phyloP scores from a whole-genome alignment of 352 stramenopile species.

The Pythium utonaiense region DNA sequence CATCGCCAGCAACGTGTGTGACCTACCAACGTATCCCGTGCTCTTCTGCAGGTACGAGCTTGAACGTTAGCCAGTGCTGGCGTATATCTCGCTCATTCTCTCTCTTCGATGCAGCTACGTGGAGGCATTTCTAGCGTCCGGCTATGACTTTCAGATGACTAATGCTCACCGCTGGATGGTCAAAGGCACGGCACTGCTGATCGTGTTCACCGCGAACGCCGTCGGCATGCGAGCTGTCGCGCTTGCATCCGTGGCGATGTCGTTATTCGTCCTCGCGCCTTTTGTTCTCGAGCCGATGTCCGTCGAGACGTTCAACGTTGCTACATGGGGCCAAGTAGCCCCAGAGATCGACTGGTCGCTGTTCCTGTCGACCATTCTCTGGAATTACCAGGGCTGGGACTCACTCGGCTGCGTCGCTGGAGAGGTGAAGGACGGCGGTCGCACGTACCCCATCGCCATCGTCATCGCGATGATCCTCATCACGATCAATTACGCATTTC shows the following conservation, averaged over 20 bases:
- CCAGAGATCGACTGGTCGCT: conserved; percentile 77
- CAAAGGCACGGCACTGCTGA: conserved; percentile 60
- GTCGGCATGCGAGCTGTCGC: conserved; percentile 78
- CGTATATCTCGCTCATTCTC: too few species aligned
- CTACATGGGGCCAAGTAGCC: conserved; percentile 65
- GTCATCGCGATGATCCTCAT: conserved; percentile 78
- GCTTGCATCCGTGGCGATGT: conserved; percentile 75
- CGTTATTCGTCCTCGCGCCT: conserved; percentile 74
- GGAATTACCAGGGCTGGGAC: conserved; percentile 89
- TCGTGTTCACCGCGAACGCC: conserved; percentile 69
- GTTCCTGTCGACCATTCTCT: conserved; percentile 85
- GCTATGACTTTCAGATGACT: conserved; percentile 49
- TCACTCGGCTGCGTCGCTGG: conserved; percentile 81
- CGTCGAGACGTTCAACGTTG: conserved; percentile 67
- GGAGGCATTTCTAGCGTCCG: conserved; percentile 67
- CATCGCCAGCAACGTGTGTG: conserved; percentile 81
- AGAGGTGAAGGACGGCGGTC: conserved; percentile 76
- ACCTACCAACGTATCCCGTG: conserved; percentile 81
- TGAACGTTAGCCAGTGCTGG: too few species aligned
- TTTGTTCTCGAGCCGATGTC: conserved; percentile 77
- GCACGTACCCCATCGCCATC: conserved; percentile 82
- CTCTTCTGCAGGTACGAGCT: conserved; percentile 69
- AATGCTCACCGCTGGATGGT: conserved; percentile 60
- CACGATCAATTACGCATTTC: conserved; percentile 84
- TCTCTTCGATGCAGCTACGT: conserved; percentile 52